Percentiles rank a stretch among this genome's conserved stretches.
Conservation (phyloP, 1,139 yeast species). For the Taphrina wiesneri region DNA sequence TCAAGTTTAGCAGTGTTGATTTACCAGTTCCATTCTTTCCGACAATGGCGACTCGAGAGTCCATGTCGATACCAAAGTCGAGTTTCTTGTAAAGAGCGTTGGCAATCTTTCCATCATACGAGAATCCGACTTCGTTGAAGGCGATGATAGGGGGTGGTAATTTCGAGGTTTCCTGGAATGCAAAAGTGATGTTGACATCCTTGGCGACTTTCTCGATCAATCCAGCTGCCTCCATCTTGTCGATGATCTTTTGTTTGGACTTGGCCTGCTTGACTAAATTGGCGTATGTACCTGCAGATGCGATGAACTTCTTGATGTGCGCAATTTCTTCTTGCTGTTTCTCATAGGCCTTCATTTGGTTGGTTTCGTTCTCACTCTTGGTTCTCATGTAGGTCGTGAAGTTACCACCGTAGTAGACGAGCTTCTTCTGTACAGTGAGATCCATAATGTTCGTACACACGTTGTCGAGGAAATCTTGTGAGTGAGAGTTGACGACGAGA, state of each 20-base stretch:
- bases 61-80: conserved; percentile 99
- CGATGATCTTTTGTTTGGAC: conserved; percentile 98
- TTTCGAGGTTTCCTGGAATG: conserved; percentile 94
- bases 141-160: conserved; percentile 98
- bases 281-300: conserved; percentile 99
- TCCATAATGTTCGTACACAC: conserved; percentile 98
- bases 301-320: conserved; percentile 97
- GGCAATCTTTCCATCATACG: conserved; percentile 84
- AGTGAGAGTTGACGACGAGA: conserved; percentile 92
- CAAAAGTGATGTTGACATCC: conserved; percentile 89
- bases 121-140: conserved; percentile 80
- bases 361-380: conserved; percentile 87
- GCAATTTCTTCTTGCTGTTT: conserved; percentile 79
- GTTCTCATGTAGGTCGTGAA: conserved; percentile 96
- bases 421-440: conserved; percentile 74
- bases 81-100: conserved; percentile 85
- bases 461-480: conserved; percentile 99
- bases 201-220: conserved; percentile 88
- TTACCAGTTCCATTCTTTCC: conserved; percentile 99
- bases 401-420: conserved; percentile 91
- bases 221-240: conserved; percentile 99
- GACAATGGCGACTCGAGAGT: conserved; percentile 94
- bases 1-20: conserved; percentile 89
- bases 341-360: conserved; percentile 98
- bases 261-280: conserved; percentile 98